Conservation (phyloP, 2,329 filamentous ascomycete genomes). For the Cryphonectria naterciae region DNA sequence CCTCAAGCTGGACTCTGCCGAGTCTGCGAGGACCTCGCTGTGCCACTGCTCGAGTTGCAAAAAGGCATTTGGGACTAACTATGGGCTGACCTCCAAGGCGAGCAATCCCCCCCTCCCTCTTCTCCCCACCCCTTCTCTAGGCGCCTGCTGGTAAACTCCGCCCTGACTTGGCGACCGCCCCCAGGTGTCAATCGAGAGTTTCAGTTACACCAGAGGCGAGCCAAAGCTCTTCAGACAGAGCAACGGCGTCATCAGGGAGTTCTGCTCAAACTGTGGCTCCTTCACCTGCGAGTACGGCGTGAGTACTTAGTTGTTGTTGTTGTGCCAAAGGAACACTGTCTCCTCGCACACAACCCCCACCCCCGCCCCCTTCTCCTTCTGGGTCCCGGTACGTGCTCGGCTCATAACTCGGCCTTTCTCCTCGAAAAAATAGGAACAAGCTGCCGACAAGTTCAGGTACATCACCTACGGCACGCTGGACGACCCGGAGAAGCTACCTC, state of each 20-base stretch:
- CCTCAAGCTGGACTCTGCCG: conserved; percentile 34
- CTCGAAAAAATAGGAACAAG: conserved; percentile 39
- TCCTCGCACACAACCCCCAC: too few species aligned
- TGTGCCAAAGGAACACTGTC: too few species aligned
- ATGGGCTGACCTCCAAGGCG: conserved; percentile 39
- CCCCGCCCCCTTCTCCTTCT: too few species aligned
- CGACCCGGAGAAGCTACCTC: conserved; percentile 50
- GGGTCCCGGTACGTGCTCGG: neutral
- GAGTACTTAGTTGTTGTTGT: conserved; percentile 9
- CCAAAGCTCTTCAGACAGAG: conserved; percentile 38
- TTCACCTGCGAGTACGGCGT: conserved; percentile 42
- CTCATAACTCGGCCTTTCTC: neutral
- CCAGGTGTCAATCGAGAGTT: conserved; percentile 35
- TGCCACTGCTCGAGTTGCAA: conserved; percentile 41
- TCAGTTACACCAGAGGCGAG: conserved; percentile 35
- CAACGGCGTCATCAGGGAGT: conserved; percentile 40
- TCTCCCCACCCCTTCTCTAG: too few species aligned
- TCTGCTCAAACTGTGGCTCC: conserved; percentile 38
- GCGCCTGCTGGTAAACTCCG: too few species aligned
- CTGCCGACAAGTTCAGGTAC: conserved; percentile 50
- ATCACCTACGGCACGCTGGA: conserved; percentile 54
- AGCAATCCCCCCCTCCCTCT: neutral
- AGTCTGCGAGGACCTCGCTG: conserved; percentile 38
- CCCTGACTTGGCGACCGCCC: conserved; percentile 26
- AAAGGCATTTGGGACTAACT: conserved; percentile 41